Evolutionary conservation across 805 yeast genomes (phyloP).

Genomic region (Lipomyces spencermartinsiae): DNA sequence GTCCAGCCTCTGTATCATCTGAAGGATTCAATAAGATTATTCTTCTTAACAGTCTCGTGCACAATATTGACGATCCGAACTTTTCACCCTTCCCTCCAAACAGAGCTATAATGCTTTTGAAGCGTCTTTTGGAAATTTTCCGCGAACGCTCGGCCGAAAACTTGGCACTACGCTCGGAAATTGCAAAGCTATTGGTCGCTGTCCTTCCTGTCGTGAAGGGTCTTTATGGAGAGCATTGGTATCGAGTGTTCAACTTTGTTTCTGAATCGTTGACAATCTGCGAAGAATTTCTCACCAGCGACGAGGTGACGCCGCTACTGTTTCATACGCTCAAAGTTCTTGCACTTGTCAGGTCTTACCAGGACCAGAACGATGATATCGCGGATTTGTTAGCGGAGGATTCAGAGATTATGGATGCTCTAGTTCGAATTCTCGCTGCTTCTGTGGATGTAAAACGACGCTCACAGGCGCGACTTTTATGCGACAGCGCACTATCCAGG

Average conservation of each 20-base stretch:
- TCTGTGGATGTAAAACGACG: constrained; percentile 16
- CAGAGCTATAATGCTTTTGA: constrained; percentile 67
- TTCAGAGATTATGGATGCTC: constrained; percentile 3
- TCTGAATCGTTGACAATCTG: constrained; percentile 14
- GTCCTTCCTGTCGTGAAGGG: constrained; percentile 37
- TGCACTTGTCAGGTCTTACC: constrained; percentile 43
- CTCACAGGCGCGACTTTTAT: constrained; percentile 23
- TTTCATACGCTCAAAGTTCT: constrained; percentile 56
- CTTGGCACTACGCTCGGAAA: constrained; percentile 39
- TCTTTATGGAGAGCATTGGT: constrained; percentile 40
- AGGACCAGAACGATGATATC: constrained; percentile 39
- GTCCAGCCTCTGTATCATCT: constrained; percentile 50
- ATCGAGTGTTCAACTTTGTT: constrained; percentile 8
- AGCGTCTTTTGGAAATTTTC: constrained; percentile 61
- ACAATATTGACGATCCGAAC: constrained; percentile 41
- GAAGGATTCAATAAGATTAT: constrained; percentile 57
- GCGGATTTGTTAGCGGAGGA: constrained; percentile 49
- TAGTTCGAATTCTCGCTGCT: constrained; percentile 14
- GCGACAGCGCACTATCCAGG: constrained; percentile 31
- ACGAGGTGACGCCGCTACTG: constrained; percentile 25
- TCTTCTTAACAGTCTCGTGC: constrained; percentile 54
- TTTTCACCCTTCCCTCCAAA: constrained; percentile 64
- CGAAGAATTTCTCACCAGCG: constrained; percentile 14
- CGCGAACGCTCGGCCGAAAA: not conserved
- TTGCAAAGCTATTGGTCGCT: constrained; percentile 40